Conservation (phyloP, 208 protist genomes). For the Wallacemonas sp. region DNA sequence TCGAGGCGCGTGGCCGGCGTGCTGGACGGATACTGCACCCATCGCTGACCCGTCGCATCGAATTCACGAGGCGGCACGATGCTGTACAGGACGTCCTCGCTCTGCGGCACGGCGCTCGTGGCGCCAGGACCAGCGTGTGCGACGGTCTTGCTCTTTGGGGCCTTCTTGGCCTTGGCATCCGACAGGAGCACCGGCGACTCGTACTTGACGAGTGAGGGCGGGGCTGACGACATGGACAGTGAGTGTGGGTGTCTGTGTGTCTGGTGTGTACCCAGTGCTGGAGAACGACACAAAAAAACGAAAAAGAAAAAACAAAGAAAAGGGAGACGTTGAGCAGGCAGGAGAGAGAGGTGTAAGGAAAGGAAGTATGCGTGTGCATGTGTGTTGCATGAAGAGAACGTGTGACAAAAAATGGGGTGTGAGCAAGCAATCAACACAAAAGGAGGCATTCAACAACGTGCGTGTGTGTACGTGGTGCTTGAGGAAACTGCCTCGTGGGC, state of each 20-base stretch:
- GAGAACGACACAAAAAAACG: background rate
- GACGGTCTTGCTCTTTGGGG: constrained; percentile 41
- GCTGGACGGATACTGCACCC: constrained; percentile 90
- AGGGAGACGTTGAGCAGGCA: too few relatives aligned
- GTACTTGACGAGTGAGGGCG: constrained; percentile 86
- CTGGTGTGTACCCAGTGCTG: background rate
- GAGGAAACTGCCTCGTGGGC: too few relatives aligned
- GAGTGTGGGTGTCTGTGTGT: constrained; percentile 10
- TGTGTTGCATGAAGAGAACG: too few relatives aligned
- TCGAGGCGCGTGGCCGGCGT: constrained; percentile 88
- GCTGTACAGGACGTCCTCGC: constrained; percentile 92
- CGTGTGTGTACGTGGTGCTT: too few relatives aligned
- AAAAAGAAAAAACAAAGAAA: constrained; percentile 5
- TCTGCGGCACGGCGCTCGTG: constrained; percentile 44
- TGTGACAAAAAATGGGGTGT: too few relatives aligned
- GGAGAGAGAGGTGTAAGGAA: too few relatives aligned
- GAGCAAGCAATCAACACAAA: too few relatives aligned
- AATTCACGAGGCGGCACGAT: constrained; percentile 91
- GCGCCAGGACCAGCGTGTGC: constrained; percentile 8
- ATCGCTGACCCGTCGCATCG: constrained; percentile 80
- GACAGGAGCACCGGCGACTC: constrained; percentile 87
- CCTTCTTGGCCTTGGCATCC: constrained; percentile 71
- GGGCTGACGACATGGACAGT: constrained; percentile 28
- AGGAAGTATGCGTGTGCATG: too few relatives aligned
- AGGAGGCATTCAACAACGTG: too few relatives aligned